Conservation (phyloP, 768 basidiomycete genomes). For the Phaeotremella skinneri region DNA sequence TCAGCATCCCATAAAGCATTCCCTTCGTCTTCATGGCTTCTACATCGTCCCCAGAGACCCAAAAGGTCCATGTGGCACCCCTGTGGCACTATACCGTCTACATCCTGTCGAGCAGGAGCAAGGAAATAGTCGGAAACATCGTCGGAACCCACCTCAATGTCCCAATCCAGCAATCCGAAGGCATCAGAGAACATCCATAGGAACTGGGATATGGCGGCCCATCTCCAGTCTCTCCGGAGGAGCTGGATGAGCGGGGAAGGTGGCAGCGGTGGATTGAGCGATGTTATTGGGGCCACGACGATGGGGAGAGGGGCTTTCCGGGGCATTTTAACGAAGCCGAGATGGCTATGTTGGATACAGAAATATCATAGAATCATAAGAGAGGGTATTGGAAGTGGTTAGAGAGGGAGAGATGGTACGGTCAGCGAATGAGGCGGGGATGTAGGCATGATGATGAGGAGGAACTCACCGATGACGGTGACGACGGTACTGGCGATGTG, state of each 20-base stretch:
- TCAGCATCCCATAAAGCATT: not conserved
- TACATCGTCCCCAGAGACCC: not conserved
- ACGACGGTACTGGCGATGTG: not conserved
- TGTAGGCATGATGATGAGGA: not conserved
- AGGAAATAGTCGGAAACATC: constrained; percentile 1
- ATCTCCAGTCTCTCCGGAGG: constrained; percentile 82
- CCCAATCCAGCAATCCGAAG: constrained; percentile 68
- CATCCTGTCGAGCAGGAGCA: not conserved
- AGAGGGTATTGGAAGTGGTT: not conserved
- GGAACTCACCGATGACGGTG: not conserved
- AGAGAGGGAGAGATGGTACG: not conserved
- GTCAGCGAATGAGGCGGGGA: not conserved
- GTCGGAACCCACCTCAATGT: constrained; percentile 52
- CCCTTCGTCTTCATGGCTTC: not conserved
- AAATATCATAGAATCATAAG: not conserved
- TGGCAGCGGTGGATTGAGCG: constrained; percentile 32
- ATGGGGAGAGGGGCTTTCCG: constrained; percentile 19
- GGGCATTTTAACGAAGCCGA: constrained; percentile 23
- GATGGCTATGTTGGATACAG: not conserved
- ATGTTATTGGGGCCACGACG: constrained; percentile 29
- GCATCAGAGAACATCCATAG: constrained; percentile 77
- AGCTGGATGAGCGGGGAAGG: constrained; percentile 46
- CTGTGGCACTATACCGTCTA: constrained; percentile 2
- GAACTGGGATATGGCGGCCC: constrained; percentile 89
- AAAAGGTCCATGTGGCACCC: not conserved